Percentiles rank a stretch among this genome's conserved stretches.
phyloP scores from a whole-genome alignment of 257 asterid genomes.

The Datura wrightii region DNA sequence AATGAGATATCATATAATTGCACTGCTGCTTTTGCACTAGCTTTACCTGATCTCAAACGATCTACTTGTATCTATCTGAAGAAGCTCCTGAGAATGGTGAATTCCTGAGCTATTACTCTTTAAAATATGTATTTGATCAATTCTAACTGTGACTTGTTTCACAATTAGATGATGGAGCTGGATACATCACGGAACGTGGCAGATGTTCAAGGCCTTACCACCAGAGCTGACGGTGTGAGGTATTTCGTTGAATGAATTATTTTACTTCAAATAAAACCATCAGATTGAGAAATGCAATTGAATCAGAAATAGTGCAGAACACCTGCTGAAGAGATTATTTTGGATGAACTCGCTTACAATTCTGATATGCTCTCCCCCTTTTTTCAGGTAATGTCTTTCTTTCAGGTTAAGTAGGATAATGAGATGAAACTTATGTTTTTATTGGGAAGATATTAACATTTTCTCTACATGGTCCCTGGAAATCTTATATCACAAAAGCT shows the following conservation, averaged over 20 bases:
- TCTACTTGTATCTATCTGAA: slow-evolving; percentile 60
- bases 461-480: background rate
- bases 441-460: slow-evolving; percentile 3
- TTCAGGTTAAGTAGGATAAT: slow-evolving; percentile 11
- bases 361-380: slow-evolving; percentile 61
- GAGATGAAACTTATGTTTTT: background rate
- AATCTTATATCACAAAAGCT: background rate
- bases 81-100: slow-evolving; percentile 70
- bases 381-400: slow-evolving; percentile 67
- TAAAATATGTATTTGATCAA: background rate
- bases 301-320: slow-evolving; percentile 63
- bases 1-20: slow-evolving; percentile 40
- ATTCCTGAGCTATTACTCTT: slow-evolving; percentile 36
- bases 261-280: background rate
- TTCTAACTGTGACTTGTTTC: slow-evolving; percentile 36
- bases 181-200: slow-evolving; percentile 72
- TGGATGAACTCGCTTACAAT: slow-evolving; percentile 77
- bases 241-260: slow-evolving; percentile 33
- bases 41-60: slow-evolving; percentile 67
- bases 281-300: slow-evolving; percentile 24
- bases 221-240: slow-evolving; percentile 88
- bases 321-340: slow-evolving; percentile 70
- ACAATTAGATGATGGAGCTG: slow-evolving; percentile 74
- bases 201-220: slow-evolving; percentile 70
- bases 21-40: slow-evolving; percentile 50